phyloP scores from a whole-genome alignment of 495 filamentous ascomycete species.

The Aspergillus ostianus region DNA sequence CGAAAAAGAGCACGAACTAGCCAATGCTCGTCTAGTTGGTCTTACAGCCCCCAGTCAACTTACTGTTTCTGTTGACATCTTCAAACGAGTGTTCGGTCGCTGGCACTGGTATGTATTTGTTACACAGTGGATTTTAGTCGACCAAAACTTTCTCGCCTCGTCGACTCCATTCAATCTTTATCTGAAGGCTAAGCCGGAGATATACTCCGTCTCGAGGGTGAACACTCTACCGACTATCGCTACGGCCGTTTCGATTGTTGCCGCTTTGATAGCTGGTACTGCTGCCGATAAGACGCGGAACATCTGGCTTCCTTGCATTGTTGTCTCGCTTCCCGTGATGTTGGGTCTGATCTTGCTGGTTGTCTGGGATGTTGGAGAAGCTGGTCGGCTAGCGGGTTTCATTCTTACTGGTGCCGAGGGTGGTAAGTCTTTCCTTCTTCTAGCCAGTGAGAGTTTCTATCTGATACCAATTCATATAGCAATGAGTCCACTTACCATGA shows the following conservation, averaged over 20 bases:
- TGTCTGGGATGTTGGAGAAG: constrained; percentile 30
- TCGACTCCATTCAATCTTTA: constrained; percentile 12
- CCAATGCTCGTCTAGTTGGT: constrained; percentile 26
- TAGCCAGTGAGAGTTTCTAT: background rate
- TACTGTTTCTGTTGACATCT: constrained; percentile 19
- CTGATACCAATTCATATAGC: constrained; percentile 16
- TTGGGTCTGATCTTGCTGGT: constrained; percentile 27
- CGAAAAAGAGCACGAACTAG: constrained; percentile 26
- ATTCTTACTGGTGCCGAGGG: constrained; percentile 33
- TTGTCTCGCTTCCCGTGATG: constrained; percentile 28
- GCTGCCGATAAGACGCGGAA: constrained; percentile 25
- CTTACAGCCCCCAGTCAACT: constrained; percentile 26
- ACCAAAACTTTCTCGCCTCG: background rate
- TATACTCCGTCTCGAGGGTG: constrained; percentile 20
- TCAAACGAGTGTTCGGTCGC: background rate
- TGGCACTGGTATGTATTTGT: background rate
- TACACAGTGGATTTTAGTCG: background rate
- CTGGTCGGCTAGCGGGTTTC: constrained; percentile 30
- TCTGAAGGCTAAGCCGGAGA: constrained; percentile 28
- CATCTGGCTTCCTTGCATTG: constrained; percentile 30
- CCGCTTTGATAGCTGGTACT: constrained; percentile 26
- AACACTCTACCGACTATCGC: constrained; percentile 26
- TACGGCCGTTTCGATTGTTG: constrained; percentile 32
- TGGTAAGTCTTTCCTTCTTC: constrained; percentile 17
- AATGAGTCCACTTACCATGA: constrained; percentile 33